Percentiles rank a stretch among this genome's conserved stretches.
Evolutionary conservation across 2,329 filamentous ascomycete species (phyloP).

Genomic region (Talaromyces funiculosus): DNA sequence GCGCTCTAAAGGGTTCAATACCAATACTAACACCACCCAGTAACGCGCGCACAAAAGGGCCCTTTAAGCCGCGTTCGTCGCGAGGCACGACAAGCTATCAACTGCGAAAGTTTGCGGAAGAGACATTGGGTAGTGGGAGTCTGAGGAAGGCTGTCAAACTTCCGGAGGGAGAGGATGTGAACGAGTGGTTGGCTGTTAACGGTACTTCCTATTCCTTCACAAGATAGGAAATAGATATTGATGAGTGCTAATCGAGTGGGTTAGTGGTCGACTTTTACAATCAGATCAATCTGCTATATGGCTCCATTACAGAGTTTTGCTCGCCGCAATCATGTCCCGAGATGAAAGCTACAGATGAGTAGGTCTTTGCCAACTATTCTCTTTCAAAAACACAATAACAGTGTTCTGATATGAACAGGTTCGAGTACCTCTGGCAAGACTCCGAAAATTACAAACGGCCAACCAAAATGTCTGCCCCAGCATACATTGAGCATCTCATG

Average conservation of each 20-base stretch:
- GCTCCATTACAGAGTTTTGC: constrained; percentile 98
- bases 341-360: constrained; percentile 99
- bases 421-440: constrained; percentile 99
- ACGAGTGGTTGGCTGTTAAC: constrained; percentile 98
- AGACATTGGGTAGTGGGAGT: constrained; percentile 89
- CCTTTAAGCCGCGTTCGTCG: constrained; percentile 83
- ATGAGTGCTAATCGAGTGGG: constrained; percentile 23
- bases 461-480: constrained; percentile 95
- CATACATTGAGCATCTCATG: constrained; percentile 98
- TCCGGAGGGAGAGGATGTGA: constrained; percentile 93
- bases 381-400: not conserved
- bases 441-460: constrained; percentile 88
- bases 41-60: constrained; percentile 80
- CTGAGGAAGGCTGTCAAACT: constrained; percentile 93
- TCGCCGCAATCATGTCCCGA: constrained; percentile 94
- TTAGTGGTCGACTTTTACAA: constrained; percentile 99
- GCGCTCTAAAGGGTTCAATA: constrained; percentile 32
- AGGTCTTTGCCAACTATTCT: constrained; percentile 26
- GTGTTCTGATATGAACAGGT: constrained; percentile 47
- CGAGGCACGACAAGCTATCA: constrained; percentile 91
- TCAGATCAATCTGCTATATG: constrained; percentile 97
- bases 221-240: not conserved
- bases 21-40: constrained; percentile 49
- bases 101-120: constrained; percentile 95
- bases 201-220: constrained; percentile 48